Conservation (phyloP, 345 rosid species). For the Acer campestre region DNA sequence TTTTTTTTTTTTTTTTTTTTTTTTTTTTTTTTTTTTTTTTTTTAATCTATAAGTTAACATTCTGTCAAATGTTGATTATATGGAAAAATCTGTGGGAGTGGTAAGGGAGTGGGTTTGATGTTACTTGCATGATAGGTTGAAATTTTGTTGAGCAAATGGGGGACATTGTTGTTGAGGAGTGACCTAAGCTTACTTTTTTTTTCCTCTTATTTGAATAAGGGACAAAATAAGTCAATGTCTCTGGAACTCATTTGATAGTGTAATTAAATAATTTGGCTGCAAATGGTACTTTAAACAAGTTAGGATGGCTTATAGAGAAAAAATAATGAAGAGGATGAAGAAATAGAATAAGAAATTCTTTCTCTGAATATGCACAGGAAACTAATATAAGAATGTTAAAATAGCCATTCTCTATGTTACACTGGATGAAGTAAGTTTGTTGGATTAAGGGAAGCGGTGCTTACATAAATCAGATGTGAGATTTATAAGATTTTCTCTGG, state of each 20-base stretch:
- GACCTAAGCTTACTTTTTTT: neutral
- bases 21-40: too few relatives aligned
- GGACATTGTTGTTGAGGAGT: too few relatives aligned
- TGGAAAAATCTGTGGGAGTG: neutral
- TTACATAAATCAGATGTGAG: neutral
- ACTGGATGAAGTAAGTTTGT: neutral
- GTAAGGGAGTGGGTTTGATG: neutral
- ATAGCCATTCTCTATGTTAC: neutral
- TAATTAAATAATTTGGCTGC: neutral
- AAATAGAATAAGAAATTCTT: neutral
- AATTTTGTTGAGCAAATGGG: neutral
- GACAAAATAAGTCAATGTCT: neutral
- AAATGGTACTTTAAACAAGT: neutral
- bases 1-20: too few relatives aligned
- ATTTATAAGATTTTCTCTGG: neutral
- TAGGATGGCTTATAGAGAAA: neutral
- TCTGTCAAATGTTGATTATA: neutral
- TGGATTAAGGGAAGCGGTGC: neutral
- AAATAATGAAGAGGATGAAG: neutral
- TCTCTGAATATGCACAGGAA: slow-evolving; percentile 3
- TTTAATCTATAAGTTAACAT: neutral
- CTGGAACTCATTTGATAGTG: neutral
- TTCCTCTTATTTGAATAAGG: neutral
- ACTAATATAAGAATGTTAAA: neutral
- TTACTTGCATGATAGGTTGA: neutral